Evolutionary conservation across 352 stramenopile genomes (phyloP).

Genomic region (Globisporangium camurandrum): DNA sequence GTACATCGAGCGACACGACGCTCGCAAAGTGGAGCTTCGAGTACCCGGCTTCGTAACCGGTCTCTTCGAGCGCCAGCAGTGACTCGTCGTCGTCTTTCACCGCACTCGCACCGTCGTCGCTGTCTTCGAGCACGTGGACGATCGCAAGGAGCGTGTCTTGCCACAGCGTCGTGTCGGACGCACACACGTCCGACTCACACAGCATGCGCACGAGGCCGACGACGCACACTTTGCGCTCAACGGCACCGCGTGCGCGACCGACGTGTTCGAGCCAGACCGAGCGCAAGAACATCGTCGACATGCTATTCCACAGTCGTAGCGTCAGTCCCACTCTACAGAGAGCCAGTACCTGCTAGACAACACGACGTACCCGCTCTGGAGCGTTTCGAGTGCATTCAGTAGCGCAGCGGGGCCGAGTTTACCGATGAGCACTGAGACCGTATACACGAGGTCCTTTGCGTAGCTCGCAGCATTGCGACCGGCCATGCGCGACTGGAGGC

Average conservation of each 20-base stretch:
- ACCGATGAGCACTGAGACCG: constrained; percentile 82
- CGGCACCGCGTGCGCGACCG: constrained; percentile 48
- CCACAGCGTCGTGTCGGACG: constrained; percentile 44
- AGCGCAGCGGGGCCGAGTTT: constrained; percentile 82
- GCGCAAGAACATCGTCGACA: constrained; percentile 89
- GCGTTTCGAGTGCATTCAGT: constrained; percentile 71
- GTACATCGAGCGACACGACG: constrained; percentile 75
- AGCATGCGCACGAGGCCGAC: constrained; percentile 65
- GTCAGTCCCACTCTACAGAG: too few relatives aligned
- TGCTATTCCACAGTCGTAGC: too few relatives aligned
- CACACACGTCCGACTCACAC: constrained; percentile 63
- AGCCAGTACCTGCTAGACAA: constrained; percentile 9
- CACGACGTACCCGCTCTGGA: constrained; percentile 78
- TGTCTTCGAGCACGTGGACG: constrained; percentile 58
- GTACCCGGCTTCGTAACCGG: constrained; percentile 91
- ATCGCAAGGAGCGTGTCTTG: constrained; percentile 34
- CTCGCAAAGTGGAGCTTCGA: constrained; percentile 91
- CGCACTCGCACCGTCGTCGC: constrained; percentile 38
- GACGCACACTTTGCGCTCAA: constrained; percentile 63
- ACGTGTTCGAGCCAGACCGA: constrained; percentile 85
- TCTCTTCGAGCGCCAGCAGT: constrained; percentile 69
- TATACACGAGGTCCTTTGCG: constrained; percentile 87
- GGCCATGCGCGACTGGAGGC: constrained; percentile 88
- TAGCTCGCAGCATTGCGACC: constrained; percentile 78
- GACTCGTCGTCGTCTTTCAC: constrained; percentile 80